These are phyloP conservation scores for Thraustochytrium striatum DNA, from an alignment of 352 stramenopile genomes.

Conservation along the genomic window DNA sequence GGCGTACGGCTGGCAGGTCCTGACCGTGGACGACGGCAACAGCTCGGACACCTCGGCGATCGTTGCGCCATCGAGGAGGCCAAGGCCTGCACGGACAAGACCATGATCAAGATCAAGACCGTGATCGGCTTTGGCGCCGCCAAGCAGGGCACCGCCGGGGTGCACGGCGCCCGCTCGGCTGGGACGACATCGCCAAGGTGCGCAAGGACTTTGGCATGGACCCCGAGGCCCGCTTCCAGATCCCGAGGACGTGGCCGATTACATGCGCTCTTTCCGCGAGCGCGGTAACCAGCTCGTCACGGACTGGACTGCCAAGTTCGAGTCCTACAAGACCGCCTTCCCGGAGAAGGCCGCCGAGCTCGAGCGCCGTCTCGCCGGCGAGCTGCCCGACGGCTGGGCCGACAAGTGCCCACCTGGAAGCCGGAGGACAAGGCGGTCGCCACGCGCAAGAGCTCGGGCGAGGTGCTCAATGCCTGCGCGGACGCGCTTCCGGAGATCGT, in stretches of 20 bases:
- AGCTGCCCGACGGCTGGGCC: constrained; percentile 84
- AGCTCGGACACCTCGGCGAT: constrained; percentile 82
- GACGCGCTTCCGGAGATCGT: constrained; percentile 89
- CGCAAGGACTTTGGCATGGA: constrained; percentile 84
- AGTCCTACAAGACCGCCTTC: constrained; percentile 77
- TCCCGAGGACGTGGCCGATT: constrained; percentile 83
- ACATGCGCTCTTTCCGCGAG: constrained; percentile 54
- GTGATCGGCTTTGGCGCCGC: constrained; percentile 88
- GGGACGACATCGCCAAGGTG: constrained; percentile 83
- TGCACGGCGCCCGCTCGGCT: constrained; percentile 93
- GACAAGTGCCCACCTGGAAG: constrained; percentile 83
- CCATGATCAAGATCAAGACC: constrained; percentile 96
- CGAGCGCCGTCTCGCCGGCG: constrained; percentile 80
- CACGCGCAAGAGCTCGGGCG: constrained; percentile 88
- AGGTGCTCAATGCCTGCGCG: constrained; percentile 88
- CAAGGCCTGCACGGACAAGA: constrained; percentile 88
- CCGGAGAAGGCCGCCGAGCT: constrained; percentile 90
- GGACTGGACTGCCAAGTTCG: constrained; percentile 85
- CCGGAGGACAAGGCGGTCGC: constrained; percentile 76
- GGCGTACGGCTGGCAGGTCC: constrained; percentile 95
- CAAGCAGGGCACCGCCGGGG: constrained; percentile 82
- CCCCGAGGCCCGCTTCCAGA: constrained; percentile 81
- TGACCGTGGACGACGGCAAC: constrained; percentile 88
- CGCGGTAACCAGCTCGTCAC: constrained; percentile 66
- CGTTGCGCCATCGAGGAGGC: constrained; percentile 84